Percentiles rank a stretch among this genome's conserved stretches.
Conservation (phyloP, 2,329 filamentous ascomycete genomes). For the Microsporum audouinii region DNA sequence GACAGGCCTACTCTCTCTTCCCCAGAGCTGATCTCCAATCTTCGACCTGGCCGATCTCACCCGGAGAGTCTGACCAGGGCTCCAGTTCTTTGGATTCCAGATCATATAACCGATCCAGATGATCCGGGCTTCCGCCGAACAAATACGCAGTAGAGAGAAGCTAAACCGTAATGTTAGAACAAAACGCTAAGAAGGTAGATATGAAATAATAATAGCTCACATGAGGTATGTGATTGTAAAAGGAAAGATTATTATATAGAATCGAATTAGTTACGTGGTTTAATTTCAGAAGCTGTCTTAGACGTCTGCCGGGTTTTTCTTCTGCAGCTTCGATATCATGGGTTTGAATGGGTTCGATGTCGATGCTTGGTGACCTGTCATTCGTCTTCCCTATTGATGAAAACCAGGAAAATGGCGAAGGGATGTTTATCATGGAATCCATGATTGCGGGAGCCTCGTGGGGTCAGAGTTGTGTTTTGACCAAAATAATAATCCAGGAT, state of each 20-base stretch:
- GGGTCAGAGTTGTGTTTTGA: neutral
- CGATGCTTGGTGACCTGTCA: constrained; percentile 18
- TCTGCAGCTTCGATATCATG: constrained; percentile 69
- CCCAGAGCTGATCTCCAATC: constrained; percentile 86
- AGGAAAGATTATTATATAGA: constrained; percentile 61
- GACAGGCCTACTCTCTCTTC: constrained; percentile 46
- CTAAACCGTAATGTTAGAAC: constrained; percentile 24
- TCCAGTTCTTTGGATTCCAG: constrained; percentile 59
- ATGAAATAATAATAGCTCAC: constrained; percentile 28
- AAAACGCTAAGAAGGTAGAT: neutral
- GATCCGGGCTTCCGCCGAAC: constrained; percentile 60
- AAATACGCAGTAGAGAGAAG: constrained; percentile 76
- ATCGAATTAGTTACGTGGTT: constrained; percentile 88
- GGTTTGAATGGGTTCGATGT: constrained; percentile 56
- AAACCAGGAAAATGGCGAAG: constrained; percentile 7
- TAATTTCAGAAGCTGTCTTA: constrained; percentile 82
- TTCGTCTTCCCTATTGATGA: neutral
- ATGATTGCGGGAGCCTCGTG: constrained; percentile 1
- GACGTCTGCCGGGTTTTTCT: constrained; percentile 66
- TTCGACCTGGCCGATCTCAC: constrained; percentile 59
- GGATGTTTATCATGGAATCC: constrained; percentile 17
- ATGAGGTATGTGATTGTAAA: constrained; percentile 75
- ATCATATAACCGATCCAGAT: constrained; percentile 74
- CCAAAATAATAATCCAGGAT: neutral
- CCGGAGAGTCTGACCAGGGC: constrained; percentile 71